phyloP scores from a whole-genome alignment of 2,329 filamentous ascomycete species.

The Corynespora cassiicola region DNA sequence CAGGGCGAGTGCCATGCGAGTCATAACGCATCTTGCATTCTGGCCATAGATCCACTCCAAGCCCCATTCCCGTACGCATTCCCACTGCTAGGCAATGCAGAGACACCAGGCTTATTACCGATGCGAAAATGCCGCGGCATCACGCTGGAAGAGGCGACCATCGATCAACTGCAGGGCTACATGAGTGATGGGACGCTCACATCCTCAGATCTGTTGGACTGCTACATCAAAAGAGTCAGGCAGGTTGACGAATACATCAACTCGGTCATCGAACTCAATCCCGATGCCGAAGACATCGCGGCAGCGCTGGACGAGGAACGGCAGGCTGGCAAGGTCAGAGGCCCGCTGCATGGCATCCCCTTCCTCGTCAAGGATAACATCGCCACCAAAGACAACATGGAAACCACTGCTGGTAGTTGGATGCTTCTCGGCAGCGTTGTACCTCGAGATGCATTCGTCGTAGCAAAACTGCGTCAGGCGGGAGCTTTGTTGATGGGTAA shows the following conservation, averaged over 20 bases:
- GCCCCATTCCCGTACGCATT: slow-evolving; percentile 45
- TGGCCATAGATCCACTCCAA: slow-evolving; percentile 25
- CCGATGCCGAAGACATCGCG: slow-evolving; percentile 70
- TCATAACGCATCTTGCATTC: slow-evolving; percentile 17
- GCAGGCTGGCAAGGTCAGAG: slow-evolving; percentile 60
- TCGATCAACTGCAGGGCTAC: slow-evolving; percentile 69
- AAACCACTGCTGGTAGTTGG: slow-evolving; percentile 76
- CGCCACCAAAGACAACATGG: slow-evolving; percentile 69
- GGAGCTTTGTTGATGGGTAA: slow-evolving; percentile 76
- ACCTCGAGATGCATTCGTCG: slow-evolving; percentile 71
- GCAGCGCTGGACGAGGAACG: slow-evolving; percentile 67
- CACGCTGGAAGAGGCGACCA: slow-evolving; percentile 71
- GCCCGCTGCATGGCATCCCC: slow-evolving; percentile 76
- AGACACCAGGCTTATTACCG: slow-evolving; percentile 58
- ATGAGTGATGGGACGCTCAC: slow-evolving; percentile 55
- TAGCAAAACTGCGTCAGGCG: slow-evolving; percentile 66
- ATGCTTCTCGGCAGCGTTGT: slow-evolving; percentile 70
- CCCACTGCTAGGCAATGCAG: slow-evolving; percentile 32
- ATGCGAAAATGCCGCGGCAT: slow-evolving; percentile 69
- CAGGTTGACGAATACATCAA: slow-evolving; percentile 72
- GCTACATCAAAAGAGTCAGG: slow-evolving; percentile 62
- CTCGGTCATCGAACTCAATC: slow-evolving; percentile 70
- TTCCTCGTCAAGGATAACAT: slow-evolving; percentile 73
- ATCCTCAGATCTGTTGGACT: slow-evolving; percentile 26
- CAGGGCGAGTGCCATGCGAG: slow-evolving; percentile 8